Conservation (phyloP, 192 early-diverging fungal genomes). For the Mortierella claussenii region DNA sequence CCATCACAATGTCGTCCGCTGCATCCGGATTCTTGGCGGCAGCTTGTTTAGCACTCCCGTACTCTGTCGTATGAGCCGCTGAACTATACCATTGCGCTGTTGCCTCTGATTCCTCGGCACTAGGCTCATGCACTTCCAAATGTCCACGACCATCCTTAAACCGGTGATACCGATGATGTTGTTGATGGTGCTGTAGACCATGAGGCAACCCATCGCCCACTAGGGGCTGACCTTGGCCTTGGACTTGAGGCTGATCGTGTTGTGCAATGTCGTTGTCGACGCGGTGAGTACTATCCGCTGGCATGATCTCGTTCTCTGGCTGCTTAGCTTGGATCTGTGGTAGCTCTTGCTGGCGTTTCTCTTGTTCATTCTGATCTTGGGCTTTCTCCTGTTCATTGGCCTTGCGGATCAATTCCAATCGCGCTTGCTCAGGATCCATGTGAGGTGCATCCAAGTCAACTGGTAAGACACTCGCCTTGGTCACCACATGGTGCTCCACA, state of each 20-base stretch:
- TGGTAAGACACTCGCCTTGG: slow-evolving; percentile 30
- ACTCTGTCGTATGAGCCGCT: not conserved
- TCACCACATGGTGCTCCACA: slow-evolving; percentile 47
- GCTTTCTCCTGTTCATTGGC: slow-evolving; percentile 6
- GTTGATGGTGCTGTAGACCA: not conserved
- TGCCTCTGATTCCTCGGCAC: slow-evolving; percentile 13
- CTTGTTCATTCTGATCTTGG: not conserved
- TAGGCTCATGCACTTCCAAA: slow-evolving; percentile 10
- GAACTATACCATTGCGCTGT: slow-evolving; percentile 18
- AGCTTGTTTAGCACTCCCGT: slow-evolving; percentile 12
- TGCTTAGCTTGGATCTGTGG: too few relatives aligned
- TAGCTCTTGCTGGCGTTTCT: too few relatives aligned
- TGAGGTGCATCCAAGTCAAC: slow-evolving; percentile 40
- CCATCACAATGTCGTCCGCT: slow-evolving; percentile 61
- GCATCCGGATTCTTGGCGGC: slow-evolving; percentile 25
- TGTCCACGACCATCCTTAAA: slow-evolving; percentile 10
- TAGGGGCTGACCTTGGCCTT: not conserved
- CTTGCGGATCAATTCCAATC: slow-evolving; percentile 34
- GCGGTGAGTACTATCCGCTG: too few relatives aligned
- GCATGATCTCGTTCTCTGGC: too few relatives aligned
- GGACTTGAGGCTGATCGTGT: not conserved
- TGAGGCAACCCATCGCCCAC: not conserved
- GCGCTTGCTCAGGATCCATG: slow-evolving; percentile 25
- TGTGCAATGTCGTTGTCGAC: too few relatives aligned
- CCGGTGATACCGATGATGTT: slow-evolving; percentile 4